Percentiles rank a stretch among this genome's conserved stretches.
phyloP scores from a whole-genome alignment of 78 protist species.

The Emiliania huxleyi region DNA sequence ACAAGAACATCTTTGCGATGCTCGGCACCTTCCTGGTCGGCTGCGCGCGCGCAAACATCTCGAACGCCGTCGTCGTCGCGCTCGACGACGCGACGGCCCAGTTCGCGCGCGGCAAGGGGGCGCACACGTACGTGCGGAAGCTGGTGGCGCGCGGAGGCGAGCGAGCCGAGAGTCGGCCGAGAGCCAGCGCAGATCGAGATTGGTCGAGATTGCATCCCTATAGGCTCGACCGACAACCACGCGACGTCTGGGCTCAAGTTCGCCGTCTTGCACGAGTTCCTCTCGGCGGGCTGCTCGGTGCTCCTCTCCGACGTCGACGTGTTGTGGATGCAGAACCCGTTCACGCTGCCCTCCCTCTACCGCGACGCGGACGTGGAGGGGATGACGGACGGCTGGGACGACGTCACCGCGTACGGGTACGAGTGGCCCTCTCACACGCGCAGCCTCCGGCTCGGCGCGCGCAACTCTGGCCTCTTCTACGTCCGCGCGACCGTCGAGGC shows the following conservation, averaged over 20 bases:
- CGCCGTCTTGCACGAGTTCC: neutral
- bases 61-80: neutral
- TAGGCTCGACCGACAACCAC: neutral
- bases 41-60: neutral
- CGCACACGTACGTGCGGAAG: neutral
- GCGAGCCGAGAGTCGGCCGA: too few species aligned
- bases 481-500: neutral
- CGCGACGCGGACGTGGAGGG: constrained; percentile 11
- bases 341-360: neutral
- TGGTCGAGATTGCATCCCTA: neutral
- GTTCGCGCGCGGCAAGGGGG: neutral
- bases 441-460: neutral
- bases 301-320: constrained; percentile 27
- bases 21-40: neutral
- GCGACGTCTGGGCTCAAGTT: neutral
- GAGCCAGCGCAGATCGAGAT: too few species aligned
- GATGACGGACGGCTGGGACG: constrained; percentile 20
- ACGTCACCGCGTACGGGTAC: neutral
- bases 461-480: constrained; percentile 4
- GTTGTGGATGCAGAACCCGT: neutral
- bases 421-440: neutral
- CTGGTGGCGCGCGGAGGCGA: neutral
- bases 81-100: neutral
- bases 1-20: neutral
- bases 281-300: neutral